These are phyloP conservation scores for Prunus mume DNA, from an alignment of 306 rosid genomes.

Conservation along the genomic window DNA sequence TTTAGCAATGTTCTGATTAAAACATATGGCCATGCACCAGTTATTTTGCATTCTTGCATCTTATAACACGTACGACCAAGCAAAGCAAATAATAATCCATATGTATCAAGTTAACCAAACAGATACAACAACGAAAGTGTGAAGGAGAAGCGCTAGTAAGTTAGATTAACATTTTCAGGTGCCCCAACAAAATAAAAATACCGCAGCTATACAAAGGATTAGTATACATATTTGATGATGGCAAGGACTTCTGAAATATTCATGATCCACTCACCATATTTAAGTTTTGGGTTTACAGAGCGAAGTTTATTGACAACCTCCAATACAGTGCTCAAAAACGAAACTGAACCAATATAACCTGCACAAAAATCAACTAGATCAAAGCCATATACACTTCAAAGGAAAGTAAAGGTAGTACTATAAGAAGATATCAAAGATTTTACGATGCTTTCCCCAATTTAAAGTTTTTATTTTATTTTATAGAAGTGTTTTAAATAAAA, in stretches of 20 bases:
- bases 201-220: not conserved
- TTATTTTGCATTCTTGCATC: not conserved
- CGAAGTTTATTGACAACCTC: slow-evolving; percentile 77
- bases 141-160: not conserved
- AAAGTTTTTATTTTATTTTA: not conserved
- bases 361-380: slow-evolving; percentile 22
- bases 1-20: not conserved
- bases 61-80: not conserved
- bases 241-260: not conserved
- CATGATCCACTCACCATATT: slow-evolving; percentile 44
- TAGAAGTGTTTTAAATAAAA: not conserved
- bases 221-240: not conserved
- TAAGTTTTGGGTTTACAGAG: slow-evolving; percentile 61
- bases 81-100: not conserved
- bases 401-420: not conserved
- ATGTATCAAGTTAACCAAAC: not conserved
- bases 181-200: not conserved
- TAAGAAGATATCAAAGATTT: not conserved
- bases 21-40: not conserved
- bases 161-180: not conserved
- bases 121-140: not conserved
- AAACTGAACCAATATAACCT: slow-evolving; percentile 85
- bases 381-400: slow-evolving; percentile 6
- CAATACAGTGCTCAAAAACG: slow-evolving; percentile 67
- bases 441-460: too few species aligned